Evolutionary conservation across 106 monocot genomes (phyloP).

Genomic region (Gastrodia elata): DNA sequence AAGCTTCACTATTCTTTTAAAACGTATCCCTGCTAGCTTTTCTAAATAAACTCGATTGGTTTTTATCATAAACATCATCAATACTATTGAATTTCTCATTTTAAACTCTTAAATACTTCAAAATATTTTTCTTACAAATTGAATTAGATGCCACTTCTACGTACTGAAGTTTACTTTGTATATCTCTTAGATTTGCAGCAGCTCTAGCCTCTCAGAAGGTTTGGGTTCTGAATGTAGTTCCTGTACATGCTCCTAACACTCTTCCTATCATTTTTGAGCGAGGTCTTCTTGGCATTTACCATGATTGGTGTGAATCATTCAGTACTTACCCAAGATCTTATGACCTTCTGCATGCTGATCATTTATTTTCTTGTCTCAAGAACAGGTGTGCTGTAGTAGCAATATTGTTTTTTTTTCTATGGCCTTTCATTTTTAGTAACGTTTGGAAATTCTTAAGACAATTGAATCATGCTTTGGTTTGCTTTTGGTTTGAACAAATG

Average conservation of each 20-base stretch:
- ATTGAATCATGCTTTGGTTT: too few relatives aligned
- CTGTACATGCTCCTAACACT: constrained; percentile 72
- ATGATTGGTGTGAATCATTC: constrained; percentile 98
- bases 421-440: background rate
- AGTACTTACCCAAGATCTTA: constrained; percentile 87
- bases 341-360: constrained; percentile 94
- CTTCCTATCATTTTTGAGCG: constrained; percentile 92
- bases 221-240: constrained; percentile 98
- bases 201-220: constrained; percentile 65
- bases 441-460: too few relatives aligned
- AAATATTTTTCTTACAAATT: background rate
- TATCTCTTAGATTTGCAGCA: constrained; percentile 65
- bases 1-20: background rate
- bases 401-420: background rate
- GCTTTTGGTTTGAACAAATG: too few relatives aligned
- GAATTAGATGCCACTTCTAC: background rate
- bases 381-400: constrained; percentile 40
- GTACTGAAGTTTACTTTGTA: background rate
- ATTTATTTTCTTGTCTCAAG: constrained; percentile 82
- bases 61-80: too few relatives aligned
- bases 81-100: too few relatives aligned
- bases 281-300: constrained; percentile 84
- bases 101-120: background rate
- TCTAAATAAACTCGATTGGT: background rate
- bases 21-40: background rate